These are phyloP conservation scores for Martiniozyma abietophila DNA, from an alignment of 805 yeast species.

Conservation along the genomic window DNA sequence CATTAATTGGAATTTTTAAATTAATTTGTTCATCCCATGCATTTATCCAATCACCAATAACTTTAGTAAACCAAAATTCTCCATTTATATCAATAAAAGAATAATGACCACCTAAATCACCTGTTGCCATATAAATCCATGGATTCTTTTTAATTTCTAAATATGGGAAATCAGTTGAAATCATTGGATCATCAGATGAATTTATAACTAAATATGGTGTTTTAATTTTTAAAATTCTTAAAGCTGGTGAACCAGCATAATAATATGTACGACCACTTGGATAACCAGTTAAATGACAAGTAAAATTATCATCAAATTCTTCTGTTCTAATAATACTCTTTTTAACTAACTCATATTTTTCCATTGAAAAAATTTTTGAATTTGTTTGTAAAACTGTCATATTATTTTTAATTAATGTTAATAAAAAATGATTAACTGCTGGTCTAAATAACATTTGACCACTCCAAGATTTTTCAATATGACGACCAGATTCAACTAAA, in stretches of 20 bases:
- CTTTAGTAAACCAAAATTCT: slow-evolving; percentile 39
- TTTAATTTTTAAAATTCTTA: slow-evolving; percentile 43
- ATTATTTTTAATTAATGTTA: slow-evolving; percentile 37
- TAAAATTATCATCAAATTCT: slow-evolving; percentile 55
- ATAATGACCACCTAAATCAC: slow-evolving; percentile 67
- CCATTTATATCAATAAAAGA: slow-evolving; percentile 38
- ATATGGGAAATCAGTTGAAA: slow-evolving; percentile 43
- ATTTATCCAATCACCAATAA: slow-evolving; percentile 31
- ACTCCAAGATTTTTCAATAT: slow-evolving; percentile 29
- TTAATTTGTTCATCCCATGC: slow-evolving; percentile 27
- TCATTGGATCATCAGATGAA: slow-evolving; percentile 61
- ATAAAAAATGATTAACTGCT: slow-evolving; percentile 31
- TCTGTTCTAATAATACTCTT: slow-evolving; percentile 32
- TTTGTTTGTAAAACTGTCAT: slow-evolving; percentile 26
- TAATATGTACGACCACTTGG: slow-evolving; percentile 55
- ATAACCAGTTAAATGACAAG: slow-evolving; percentile 55
- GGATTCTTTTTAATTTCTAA: slow-evolving; percentile 47
- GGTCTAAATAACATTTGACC: slow-evolving; percentile 35
- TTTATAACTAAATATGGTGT: slow-evolving; percentile 56
- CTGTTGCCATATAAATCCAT: slow-evolving; percentile 43
- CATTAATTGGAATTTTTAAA: slow-evolving; percentile 12
- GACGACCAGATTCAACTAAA: slow-evolving; percentile 43
- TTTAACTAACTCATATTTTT: slow-evolving; percentile 23
- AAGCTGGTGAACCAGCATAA: slow-evolving; percentile 53
- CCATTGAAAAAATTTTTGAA: slow-evolving; percentile 21